phyloP scores from a whole-genome alignment of 768 basidiomycete species.

The Candolleomyces eurysporus region DNA sequence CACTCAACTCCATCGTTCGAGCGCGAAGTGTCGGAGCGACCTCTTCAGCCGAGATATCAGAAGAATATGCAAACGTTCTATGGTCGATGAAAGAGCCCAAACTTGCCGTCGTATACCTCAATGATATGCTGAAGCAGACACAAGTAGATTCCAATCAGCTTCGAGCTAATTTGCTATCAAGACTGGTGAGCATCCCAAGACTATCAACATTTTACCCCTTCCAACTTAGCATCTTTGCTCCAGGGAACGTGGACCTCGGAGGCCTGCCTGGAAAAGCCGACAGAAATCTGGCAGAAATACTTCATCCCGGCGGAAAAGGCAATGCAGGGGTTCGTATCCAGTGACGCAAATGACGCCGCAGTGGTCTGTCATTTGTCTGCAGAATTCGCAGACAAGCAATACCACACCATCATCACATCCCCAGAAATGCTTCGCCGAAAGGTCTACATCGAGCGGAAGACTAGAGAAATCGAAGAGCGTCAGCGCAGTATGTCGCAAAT shows the following conservation, averaged over 20 bases:
- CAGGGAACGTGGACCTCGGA: slow-evolving; percentile 92
- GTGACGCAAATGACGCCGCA: slow-evolving; percentile 34
- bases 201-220: neutral
- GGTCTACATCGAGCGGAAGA: slow-evolving; percentile 71
- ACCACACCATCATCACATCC: slow-evolving; percentile 64
- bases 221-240: neutral
- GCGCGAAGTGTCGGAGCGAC: slow-evolving; percentile 60
- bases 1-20: slow-evolving; percentile 79
- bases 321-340: slow-evolving; percentile 19
- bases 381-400: slow-evolving; percentile 86
- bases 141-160: neutral
- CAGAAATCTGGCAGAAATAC: slow-evolving; percentile 64
- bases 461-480: slow-evolving; percentile 60
- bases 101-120: slow-evolving; percentile 73
- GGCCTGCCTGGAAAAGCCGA: slow-evolving; percentile 78
- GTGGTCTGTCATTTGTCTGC: slow-evolving; percentile 81
- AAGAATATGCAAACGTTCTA: slow-evolving; percentile 87
- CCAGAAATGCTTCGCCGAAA: slow-evolving; percentile 69
- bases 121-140: slow-evolving; percentile 28
- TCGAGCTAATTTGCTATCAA: slow-evolving; percentile 54
- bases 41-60: slow-evolving; percentile 52
- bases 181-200: slow-evolving; percentile 49
- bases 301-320: slow-evolving; percentile 61
- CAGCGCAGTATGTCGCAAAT: slow-evolving; percentile 28
- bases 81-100: slow-evolving; percentile 88